These are phyloP conservation scores for Pseudovirgaria hyperparasitica DNA, from an alignment of 2,329 filamentous ascomycete genomes.

Conservation along the genomic window DNA sequence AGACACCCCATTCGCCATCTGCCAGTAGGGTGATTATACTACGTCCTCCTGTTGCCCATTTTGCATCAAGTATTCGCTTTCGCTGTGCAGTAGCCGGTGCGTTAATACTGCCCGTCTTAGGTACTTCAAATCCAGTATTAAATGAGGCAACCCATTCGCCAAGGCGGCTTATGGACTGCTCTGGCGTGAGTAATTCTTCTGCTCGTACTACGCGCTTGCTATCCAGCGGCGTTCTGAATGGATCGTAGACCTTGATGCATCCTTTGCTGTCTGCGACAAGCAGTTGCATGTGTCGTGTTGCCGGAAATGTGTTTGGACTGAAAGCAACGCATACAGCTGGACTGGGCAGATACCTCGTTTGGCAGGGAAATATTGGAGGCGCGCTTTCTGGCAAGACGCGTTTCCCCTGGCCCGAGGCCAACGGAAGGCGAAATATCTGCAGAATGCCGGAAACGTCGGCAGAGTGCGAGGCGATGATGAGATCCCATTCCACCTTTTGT, in stretches of 20 bases:
- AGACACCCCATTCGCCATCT: constrained; percentile 42
- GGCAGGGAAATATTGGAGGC: constrained; percentile 29
- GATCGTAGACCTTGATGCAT: constrained; percentile 44
- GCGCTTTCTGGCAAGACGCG: too few relatives aligned
- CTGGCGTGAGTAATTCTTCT: too few relatives aligned
- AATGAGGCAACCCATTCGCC: constrained; percentile 21
- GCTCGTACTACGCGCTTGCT: not conserved
- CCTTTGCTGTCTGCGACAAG: constrained; percentile 43
- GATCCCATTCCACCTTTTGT: constrained; percentile 23
- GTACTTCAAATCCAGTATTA: constrained; percentile 17
- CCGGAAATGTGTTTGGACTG: constrained; percentile 40
- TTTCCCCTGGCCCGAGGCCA: constrained; percentile 14
- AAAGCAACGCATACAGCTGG: constrained; percentile 40
- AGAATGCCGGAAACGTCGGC: constrained; percentile 26
- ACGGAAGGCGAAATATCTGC: constrained; percentile 27
- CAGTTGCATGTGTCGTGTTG: constrained; percentile 39
- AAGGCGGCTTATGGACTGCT: constrained; percentile 14
- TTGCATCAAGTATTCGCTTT: constrained; percentile 35
- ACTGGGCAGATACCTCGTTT: constrained; percentile 34
- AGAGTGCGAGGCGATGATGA: constrained; percentile 29
- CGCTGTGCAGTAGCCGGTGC: constrained; percentile 23
- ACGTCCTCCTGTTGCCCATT: constrained; percentile 34
- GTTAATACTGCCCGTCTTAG: constrained; percentile 12
- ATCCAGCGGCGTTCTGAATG: too few relatives aligned
- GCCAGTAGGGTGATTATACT: constrained; percentile 33